Conservation (phyloP, 2,329 filamentous ascomycete genomes). For the Trichoderma atroviride region DNA sequence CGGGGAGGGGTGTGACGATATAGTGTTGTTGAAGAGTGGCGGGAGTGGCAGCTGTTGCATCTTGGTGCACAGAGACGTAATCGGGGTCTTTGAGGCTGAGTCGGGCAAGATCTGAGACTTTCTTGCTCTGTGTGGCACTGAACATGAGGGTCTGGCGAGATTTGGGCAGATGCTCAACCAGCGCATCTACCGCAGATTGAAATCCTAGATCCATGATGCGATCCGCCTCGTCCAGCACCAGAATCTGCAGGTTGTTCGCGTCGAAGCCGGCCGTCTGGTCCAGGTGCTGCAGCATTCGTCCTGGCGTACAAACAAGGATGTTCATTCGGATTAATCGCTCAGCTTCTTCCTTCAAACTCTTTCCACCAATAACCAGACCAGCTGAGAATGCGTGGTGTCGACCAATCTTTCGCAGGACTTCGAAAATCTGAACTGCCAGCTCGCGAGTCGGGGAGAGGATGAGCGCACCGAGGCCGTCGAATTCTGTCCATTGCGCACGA, state of each 20-base stretch:
- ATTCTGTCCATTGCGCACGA: constrained; percentile 83
- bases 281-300: constrained; percentile 91
- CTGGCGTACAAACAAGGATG: constrained; percentile 92
- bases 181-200: constrained; percentile 83
- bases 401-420: constrained; percentile 88
- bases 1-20: constrained; percentile 77
- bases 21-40: constrained; percentile 88
- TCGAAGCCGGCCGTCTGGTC: constrained; percentile 91
- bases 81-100: constrained; percentile 88
- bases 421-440: constrained; percentile 94
- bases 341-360: constrained; percentile 83
- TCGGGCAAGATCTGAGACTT: constrained; percentile 87
- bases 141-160: constrained; percentile 90
- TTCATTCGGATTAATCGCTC: constrained; percentile 90
- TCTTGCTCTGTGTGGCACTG: constrained; percentile 93
- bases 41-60: constrained; percentile 78
- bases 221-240: constrained; percentile 95
- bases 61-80: constrained; percentile 92
- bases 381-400: constrained; percentile 89
- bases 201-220: constrained; percentile 99
- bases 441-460: constrained; percentile 94
- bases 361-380: constrained; percentile 90
- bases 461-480: constrained; percentile 87
- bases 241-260: constrained; percentile 85
- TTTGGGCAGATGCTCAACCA: constrained; percentile 86